phyloP scores from a whole-genome alignment of 73 alveolate species.

The Tetrahymena borealis region DNA sequence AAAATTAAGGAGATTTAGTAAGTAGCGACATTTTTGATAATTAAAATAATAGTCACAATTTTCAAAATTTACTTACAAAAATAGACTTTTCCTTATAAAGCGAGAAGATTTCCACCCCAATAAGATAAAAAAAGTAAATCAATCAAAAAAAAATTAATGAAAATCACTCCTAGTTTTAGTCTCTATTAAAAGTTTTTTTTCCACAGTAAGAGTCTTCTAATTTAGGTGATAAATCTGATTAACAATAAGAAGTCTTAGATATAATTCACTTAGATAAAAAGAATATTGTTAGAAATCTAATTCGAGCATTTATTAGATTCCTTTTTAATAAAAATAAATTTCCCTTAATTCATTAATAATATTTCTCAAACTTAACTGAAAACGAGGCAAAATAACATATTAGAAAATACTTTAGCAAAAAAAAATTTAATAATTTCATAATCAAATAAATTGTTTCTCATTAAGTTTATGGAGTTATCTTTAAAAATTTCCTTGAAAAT shows the following conservation, averaged over 20 bases:
- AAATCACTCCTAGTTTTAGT: no score
- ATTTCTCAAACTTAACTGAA: background rate
- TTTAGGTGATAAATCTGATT: background rate
- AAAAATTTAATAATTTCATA: background rate
- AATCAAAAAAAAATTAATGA: no score
- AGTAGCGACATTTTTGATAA: no score
- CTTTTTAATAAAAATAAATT: background rate
- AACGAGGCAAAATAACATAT: background rate
- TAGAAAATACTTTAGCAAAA: background rate
- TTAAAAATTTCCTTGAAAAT: background rate
- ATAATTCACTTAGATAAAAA: background rate
- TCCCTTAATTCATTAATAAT: background rate
- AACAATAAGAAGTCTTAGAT: background rate
- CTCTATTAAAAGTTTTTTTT: no score
- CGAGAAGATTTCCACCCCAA: no score
- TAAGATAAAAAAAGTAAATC: no score
- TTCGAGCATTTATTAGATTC: background rate
- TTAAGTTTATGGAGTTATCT: background rate
- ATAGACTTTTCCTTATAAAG: no score
- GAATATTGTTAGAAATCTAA: background rate
- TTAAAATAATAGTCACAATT: no score
- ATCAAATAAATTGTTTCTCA: background rate
- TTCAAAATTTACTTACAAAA: no score
- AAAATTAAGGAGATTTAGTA: background rate
- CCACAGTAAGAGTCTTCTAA: no score